Percentiles rank a stretch among this genome's conserved stretches.
Conservation (phyloP, 495 filamentous ascomycete species). For the Letharia columbiana region DNA sequence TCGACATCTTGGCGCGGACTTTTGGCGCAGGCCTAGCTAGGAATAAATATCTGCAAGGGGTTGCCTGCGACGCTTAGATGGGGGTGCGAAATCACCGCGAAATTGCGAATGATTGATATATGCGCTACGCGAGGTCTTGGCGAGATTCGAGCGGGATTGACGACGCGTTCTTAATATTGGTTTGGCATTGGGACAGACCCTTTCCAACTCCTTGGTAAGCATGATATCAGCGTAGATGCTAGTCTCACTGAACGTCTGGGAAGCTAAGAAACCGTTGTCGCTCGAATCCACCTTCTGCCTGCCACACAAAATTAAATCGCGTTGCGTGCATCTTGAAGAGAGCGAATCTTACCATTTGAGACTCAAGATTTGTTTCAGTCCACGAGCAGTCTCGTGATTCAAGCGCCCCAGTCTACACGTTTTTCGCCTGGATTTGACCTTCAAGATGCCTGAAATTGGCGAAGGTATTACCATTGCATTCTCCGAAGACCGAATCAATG, state of each 20-base stretch:
- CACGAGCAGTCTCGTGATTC: not conserved
- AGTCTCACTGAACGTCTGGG: not conserved
- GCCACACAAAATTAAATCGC: not conserved
- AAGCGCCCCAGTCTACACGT: not conserved
- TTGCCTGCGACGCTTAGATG: no score
- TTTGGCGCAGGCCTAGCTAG: no score
- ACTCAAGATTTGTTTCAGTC: not conserved
- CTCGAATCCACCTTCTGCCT: not conserved
- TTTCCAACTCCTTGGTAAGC: not conserved
- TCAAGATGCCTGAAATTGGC: slow-evolving; percentile 69
- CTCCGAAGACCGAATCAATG: not conserved
- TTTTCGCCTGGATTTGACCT: not conserved
- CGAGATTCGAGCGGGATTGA: not conserved
- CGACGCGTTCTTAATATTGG: not conserved
- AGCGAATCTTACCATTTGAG: no score
- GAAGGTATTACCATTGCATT: slow-evolving; percentile 43
- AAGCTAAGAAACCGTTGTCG: not conserved
- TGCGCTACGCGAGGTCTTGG: not conserved
- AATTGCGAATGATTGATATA: not conserved
- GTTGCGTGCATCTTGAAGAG: no score
- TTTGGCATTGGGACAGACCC: not conserved
- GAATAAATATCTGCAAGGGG: no score
- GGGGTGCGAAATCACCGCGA: no score
- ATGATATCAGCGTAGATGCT: not conserved
- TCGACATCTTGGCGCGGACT: no score